Conservation (phyloP, 208 protist genomes). For the Trypanosoma brucei region DNA sequence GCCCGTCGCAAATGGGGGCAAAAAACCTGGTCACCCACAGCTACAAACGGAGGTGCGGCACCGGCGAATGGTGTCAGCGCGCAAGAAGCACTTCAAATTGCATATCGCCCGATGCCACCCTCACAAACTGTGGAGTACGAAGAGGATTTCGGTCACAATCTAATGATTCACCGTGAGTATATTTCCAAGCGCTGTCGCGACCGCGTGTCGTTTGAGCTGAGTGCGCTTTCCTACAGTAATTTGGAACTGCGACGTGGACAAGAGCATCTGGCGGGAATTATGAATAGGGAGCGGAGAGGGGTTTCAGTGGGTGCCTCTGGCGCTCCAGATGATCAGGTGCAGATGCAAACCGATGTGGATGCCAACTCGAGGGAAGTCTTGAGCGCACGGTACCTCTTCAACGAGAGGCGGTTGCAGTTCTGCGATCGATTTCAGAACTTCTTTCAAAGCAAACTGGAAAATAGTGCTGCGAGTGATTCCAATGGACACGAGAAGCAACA, state of each 20-base stretch:
- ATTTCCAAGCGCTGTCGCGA: constrained; percentile 58
- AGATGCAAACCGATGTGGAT: constrained; percentile 61
- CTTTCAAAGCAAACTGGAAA: constrained; percentile 38
- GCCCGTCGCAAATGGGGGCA: constrained; percentile 65
- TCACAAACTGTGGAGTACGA: constrained; percentile 81
- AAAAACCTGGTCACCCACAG: constrained; percentile 71
- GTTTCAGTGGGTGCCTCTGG: constrained; percentile 43
- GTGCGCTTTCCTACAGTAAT: constrained; percentile 70
- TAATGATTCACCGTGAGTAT: constrained; percentile 87
- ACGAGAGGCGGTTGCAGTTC: constrained; percentile 72
- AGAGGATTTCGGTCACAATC: constrained; percentile 78
- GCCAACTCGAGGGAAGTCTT: constrained; percentile 53
- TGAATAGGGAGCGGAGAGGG: constrained; percentile 73
- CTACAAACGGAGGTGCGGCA: constrained; percentile 49
- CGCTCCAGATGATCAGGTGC: constrained; percentile 47
- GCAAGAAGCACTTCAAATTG: constrained; percentile 75
- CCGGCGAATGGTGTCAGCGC: constrained; percentile 67
- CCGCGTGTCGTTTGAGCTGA: constrained; percentile 52
- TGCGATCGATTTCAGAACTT: constrained; percentile 85
- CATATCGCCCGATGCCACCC: constrained; percentile 78
- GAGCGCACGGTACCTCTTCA: constrained; percentile 79
- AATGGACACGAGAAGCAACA: constrained; percentile 35
- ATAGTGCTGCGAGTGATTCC: not conserved
- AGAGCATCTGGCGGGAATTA: constrained; percentile 59
- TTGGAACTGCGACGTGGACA: constrained; percentile 54